A percentile compares a stretch with the other conserved stretches of the same genome.
Evolutionary conservation across 306 rosid genomes (phyloP).

Genomic region (Mucuna pruriens): DNA sequence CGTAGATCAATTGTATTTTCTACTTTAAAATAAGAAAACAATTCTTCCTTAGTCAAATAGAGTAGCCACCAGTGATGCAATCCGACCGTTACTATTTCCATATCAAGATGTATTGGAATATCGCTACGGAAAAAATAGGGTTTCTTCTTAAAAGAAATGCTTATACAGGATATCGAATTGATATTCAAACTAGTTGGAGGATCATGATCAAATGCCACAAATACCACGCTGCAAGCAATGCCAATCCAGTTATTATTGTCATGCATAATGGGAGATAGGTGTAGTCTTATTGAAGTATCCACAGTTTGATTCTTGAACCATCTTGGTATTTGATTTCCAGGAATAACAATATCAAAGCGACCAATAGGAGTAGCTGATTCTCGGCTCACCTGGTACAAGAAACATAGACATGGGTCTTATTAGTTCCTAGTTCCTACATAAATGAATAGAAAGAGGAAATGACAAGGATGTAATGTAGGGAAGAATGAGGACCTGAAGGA

Average conservation of each 20-base stretch:
- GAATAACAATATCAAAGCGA: not conserved
- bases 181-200: not conserved
- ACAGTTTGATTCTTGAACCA: conserved; percentile 15
- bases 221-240: not conserved
- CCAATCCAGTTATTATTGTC: not conserved
- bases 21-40: not conserved
- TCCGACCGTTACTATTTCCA: not conserved
- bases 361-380: not conserved
- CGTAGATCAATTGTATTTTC: not conserved
- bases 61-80: not conserved
- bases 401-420: no score
- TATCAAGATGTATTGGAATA: not conserved
- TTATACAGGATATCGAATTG: no score
- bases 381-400: not conserved
- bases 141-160: not conserved
- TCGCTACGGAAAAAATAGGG: rapidly evolving
- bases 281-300: not conserved
- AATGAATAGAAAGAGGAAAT: no score
- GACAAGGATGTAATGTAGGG: no score
- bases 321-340: not conserved
- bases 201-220: not conserved
- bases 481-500: no score
- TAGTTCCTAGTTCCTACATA: no score
- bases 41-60: not conserved
- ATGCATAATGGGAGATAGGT: not conserved